Base-by-base conservation (phyloP, 2,329 filamentous ascomycete species). In the Aureobasidium vineae region DNA sequence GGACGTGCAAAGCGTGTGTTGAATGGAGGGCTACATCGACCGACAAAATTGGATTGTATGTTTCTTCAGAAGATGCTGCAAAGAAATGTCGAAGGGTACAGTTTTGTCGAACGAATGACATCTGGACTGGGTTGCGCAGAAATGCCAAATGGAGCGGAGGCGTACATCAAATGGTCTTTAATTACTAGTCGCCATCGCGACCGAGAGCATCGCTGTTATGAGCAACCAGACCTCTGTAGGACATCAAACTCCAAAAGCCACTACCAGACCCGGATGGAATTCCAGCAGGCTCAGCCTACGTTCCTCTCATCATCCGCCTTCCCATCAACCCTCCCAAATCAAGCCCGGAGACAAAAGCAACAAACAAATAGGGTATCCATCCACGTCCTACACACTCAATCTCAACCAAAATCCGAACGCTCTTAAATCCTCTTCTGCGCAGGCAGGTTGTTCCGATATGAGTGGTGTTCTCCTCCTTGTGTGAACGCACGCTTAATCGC, bases 391-490 rank as follows among this genome's bases (percentile, higher is more conserved):
- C 23, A 28, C 5, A 28, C 45, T 15, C 21, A 26, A 8, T 2
- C 21, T 41, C 13, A 0, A 23, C 2, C 11, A 31, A 31, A 31
- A 16, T 3, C 10, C 21, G 33, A 23, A 54, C 26, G 40, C 40
- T 50, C 10, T 65, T 31, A 66, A 3, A 69, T 61, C 31, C 54
- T 66, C 49, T 69, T 67, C 40, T 68, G 67, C 19, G 61, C 67
- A 11, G 69, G 69, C 15, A 70, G 47, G 26, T 64, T 63, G 53
- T 64, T 61, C 23, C 68, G 67, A 36, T 70, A 69, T 10, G 65
- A 68, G 26, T 65, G 69, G 31, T 67, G 66, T 8, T 60, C 60
- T 6, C 47, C 43, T n/a, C 64, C 57, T 36, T 65, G 59, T 16
- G 64, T 52, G 21, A 70, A 68, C 6, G 66, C 63, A 16, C 63